These are phyloP conservation scores for Malbranchea cinnamomea DNA, from an alignment of 2,329 filamentous ascomycete genomes.

Conservation along the genomic window DNA sequence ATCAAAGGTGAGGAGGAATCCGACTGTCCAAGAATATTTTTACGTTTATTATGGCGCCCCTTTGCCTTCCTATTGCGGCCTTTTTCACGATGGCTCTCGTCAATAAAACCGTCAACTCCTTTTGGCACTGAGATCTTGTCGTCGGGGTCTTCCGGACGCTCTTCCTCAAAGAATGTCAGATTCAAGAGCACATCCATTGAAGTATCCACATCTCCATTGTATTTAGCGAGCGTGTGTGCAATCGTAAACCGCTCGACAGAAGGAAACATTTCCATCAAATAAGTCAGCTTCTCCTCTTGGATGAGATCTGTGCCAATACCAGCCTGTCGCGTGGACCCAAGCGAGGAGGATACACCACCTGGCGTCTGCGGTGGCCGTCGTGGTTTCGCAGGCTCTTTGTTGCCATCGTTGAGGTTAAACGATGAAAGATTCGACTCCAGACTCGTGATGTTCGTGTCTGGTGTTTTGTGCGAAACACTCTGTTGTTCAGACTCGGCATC, in stretches of 20 bases:
- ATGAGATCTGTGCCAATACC: constrained; percentile 18
- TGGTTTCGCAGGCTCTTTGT: constrained; percentile 2
- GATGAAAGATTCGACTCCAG: constrained; percentile 33
- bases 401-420: constrained; percentile 6
- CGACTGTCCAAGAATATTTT: constrained; percentile 14
- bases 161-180: constrained; percentile 57
- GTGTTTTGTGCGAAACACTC: constrained; percentile 19
- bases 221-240: constrained; percentile 50
- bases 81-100: constrained; percentile 33
- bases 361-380: not conserved
- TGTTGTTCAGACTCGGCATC: constrained; percentile 15
- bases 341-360: constrained; percentile 4
- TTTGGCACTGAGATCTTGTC: constrained; percentile 38
- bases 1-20: constrained; percentile 11
- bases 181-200: constrained; percentile 72
- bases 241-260: constrained; percentile 52
- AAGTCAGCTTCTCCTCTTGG: constrained; percentile 44
- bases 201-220: constrained; percentile 48
- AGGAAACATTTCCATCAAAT: constrained; percentile 58
- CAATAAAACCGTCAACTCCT: constrained; percentile 70
- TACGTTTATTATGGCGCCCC: constrained; percentile 27
- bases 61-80: constrained; percentile 29
- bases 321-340: constrained; percentile 9
- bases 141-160: not conserved
- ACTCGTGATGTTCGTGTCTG: constrained; percentile 36